Base-by-base conservation (phyloP, 805 yeast genomes). In the Barnettozyma pratensis region DNA sequence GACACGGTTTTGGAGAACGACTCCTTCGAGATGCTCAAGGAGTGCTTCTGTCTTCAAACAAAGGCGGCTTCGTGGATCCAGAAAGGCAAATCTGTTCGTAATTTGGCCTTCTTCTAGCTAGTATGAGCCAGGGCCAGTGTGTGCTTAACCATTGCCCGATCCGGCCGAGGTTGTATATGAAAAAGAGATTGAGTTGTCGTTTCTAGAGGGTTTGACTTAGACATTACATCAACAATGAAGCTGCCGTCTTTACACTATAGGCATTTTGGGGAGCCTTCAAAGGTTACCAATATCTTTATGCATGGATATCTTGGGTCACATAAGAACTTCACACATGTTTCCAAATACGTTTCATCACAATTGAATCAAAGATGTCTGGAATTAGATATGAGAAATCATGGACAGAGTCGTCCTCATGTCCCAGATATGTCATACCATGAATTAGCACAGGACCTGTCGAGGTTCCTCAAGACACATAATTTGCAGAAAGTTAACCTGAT, bases 251-350 rank as follows among this genome's bases (percentile, higher is more conserved):
- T 26, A 10, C 37, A 45, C 32, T 45, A 35, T 28, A 26, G 48
- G 35, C 39, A 41, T 26, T 46, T 50, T 19, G 37, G 35, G 14
- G 35, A 47, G 12, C 28, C 43, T 7, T 31, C 38, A 14, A 37
- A 7, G 6, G 39, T 49, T n/a, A 77, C 80, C 1, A 61, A 74
- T 2, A 53, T 80, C 8, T 59, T 79, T 57, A 55, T 80, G 11
- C 85, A 80, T 58, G 85, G 85, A 1, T 67, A 79, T 29, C 71
- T 80, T 46, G 85, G 83, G 0, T 71, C 75, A 5, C 67, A 66
- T 37, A 68, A 66, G 44, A 73, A 72, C 56, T 80, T 71, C 58
- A 63, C 67, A 34, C 58, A 69, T 6, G 62, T 73, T 3, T 75
- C 72, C 7, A 64, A 69, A 42, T 55, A 54, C 9, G 53, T 77